Conservation (phyloP, 345 rosid genomes). For the Citrus maxima region DNA sequence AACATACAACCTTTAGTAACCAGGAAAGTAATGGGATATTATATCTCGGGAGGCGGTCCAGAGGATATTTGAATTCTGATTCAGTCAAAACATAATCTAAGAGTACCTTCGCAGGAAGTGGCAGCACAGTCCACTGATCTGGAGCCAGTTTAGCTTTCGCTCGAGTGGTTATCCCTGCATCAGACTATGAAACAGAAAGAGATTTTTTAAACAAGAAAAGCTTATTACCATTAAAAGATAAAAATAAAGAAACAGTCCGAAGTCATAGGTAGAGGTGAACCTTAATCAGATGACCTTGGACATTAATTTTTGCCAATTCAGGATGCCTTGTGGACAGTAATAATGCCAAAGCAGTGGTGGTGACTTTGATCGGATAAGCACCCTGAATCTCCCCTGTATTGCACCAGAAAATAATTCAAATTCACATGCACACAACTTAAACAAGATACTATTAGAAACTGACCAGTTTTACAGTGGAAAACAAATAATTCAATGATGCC, state of each 20-base stretch:
- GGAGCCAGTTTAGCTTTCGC: slow-evolving; percentile 83
- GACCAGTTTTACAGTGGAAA: background rate
- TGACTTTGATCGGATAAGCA: slow-evolving; percentile 82
- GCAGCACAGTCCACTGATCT: slow-evolving; percentile 77
- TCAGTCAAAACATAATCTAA: slow-evolving; percentile 11
- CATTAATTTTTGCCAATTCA: slow-evolving; percentile 67
- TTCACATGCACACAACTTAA: background rate
- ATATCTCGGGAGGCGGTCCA: too few species aligned
- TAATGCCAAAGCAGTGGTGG: slow-evolving; percentile 78
- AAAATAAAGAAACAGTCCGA: background rate
- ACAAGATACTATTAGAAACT: background rate
- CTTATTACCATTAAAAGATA: background rate
- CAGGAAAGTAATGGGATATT: too few species aligned
- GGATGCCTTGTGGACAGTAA: slow-evolving; percentile 71
- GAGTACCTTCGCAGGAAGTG: slow-evolving; percentile 76
- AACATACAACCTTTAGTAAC: background rate
- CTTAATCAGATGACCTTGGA: slow-evolving; percentile 70
- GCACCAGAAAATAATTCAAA: too few species aligned
- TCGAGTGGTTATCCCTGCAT: slow-evolving; percentile 81
- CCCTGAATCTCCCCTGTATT: slow-evolving; percentile 82
- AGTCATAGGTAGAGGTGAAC: slow-evolving; percentile 29
- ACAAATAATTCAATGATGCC: background rate
- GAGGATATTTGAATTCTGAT: background rate
- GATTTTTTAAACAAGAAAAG: slow-evolving; percentile 17
- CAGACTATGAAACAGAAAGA: slow-evolving; percentile 37